phyloP scores from a whole-genome alignment of 2,329 filamentous ascomycete genomes.

The Zalaria obscura region DNA sequence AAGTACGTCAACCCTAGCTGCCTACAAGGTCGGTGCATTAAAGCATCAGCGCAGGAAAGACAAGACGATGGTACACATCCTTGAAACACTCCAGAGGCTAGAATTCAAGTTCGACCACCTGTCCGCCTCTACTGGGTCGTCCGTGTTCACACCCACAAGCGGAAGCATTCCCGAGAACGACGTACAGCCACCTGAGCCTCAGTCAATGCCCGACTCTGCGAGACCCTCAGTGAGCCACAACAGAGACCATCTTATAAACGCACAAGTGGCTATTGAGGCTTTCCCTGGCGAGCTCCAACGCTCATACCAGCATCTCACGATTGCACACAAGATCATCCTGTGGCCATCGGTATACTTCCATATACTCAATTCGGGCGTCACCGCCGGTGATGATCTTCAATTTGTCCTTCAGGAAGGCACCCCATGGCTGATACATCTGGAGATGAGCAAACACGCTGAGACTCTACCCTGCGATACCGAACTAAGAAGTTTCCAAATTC shows the following conservation, averaged over 20 bases:
- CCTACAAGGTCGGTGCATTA: background rate
- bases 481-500: slow-evolving; percentile 11
- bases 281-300: slow-evolving; percentile 1
- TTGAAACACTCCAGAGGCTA: slow-evolving; percentile 40
- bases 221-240: too few species aligned
- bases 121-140: slow-evolving; percentile 6
- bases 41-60: slow-evolving; percentile 36
- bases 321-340: slow-evolving; percentile 37
- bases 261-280: background rate
- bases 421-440: slow-evolving; percentile 22
- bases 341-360: slow-evolving; percentile 28
- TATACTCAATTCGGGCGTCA: slow-evolving; percentile 19
- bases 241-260: background rate
- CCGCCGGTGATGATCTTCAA: slow-evolving; percentile 19
- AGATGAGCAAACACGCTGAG: slow-evolving; percentile 17
- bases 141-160: background rate
- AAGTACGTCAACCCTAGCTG: slow-evolving; percentile 34
- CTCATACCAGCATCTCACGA: slow-evolving; percentile 18
- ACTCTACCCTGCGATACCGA: slow-evolving; percentile 14
- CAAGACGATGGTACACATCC: slow-evolving; percentile 46
- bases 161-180: background rate
- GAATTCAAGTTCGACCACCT: slow-evolving; percentile 41
- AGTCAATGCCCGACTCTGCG: too few species aligned
- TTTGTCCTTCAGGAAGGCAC: slow-evolving; percentile 22
- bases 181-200: background rate